Evolutionary conservation across 768 basidiomycete species (phyloP).

Genomic region (Trametes maxima): DNA sequence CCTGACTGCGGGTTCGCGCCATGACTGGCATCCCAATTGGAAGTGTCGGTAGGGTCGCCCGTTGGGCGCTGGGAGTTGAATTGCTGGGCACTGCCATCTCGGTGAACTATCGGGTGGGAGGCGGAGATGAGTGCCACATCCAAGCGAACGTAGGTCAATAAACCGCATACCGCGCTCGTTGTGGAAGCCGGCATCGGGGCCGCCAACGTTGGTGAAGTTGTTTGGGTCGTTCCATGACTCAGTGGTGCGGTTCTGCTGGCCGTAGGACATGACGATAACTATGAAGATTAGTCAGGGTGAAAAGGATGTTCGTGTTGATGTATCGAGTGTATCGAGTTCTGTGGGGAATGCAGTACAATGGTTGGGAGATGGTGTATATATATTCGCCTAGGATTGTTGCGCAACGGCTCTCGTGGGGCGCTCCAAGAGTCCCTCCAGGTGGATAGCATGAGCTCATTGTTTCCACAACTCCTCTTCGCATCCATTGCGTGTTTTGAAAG

Average conservation of each 20-base stretch:
- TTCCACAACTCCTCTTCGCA: too few relatives aligned
- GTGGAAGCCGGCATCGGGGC: conserved; percentile 11
- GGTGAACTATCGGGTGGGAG: background rate
- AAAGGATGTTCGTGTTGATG: background rate
- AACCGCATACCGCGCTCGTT: conserved; percentile 4
- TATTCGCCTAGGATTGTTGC: too few relatives aligned
- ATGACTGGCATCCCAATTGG: background rate
- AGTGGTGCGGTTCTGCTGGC: conserved; percentile 14
- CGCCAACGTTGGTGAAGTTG: conserved; percentile 16
- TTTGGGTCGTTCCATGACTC: conserved; percentile 26
- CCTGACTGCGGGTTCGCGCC: background rate
- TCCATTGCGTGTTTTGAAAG: too few relatives aligned
- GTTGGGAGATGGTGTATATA: too few relatives aligned
- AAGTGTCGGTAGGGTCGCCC: conserved; percentile 17
- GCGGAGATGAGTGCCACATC: background rate
- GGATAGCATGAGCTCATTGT: too few relatives aligned
- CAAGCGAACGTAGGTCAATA: background rate
- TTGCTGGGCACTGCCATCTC: conserved; percentile 1
- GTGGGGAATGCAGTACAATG: too few relatives aligned
- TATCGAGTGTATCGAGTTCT: background rate
- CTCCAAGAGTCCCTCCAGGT: too few relatives aligned
- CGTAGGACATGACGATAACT: conserved; percentile 16
- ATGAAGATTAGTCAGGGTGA: background rate
- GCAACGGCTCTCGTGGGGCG: too few relatives aligned
- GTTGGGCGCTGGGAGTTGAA: conserved; percentile 13